phyloP scores from a whole-genome alignment of 106 monocot species.

The Dioscorea alata region DNA sequence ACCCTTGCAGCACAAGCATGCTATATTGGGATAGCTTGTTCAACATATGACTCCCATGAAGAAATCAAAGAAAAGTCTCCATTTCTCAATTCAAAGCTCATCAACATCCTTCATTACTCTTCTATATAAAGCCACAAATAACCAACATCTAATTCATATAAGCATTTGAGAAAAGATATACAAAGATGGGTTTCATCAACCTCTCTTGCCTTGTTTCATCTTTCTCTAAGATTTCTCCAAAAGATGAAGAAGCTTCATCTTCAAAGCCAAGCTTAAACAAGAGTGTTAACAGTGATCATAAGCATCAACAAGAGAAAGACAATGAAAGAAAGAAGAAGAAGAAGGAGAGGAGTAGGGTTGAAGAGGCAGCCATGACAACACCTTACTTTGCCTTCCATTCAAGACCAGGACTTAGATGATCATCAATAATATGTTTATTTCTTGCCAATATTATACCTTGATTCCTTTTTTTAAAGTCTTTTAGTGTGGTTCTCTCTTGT shows the following conservation, averaged over 20 bases:
- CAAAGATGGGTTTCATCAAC: not conserved
- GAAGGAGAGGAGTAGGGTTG: not conserved
- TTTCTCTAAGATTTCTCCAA: not conserved
- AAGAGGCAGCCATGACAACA: not conserved
- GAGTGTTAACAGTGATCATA: slow-evolving; percentile 1
- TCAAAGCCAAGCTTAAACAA: not conserved
- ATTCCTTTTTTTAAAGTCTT: too few species aligned
- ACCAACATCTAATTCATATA: too few species aligned
- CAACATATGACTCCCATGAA: too few species aligned
- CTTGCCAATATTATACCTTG: too few species aligned
- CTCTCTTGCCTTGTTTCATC: not conserved
- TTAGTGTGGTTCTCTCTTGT: too few species aligned
- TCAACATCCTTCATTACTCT: too few species aligned
- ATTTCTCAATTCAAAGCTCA: too few species aligned
- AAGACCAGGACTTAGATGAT: not conserved
- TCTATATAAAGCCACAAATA: too few species aligned
- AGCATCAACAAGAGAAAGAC: not conserved
- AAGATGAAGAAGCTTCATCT: not conserved
- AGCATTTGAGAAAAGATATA: not conserved
- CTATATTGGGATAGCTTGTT: too few species aligned
- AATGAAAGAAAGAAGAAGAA: not conserved
- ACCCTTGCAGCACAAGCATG: too few species aligned
- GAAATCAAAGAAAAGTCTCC: too few species aligned
- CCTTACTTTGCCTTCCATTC: slow-evolving; percentile 6
- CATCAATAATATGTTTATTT: too few species aligned